These are phyloP conservation scores for Kondoa subrosea DNA, from an alignment of 768 basidiomycete species.

Conservation along the genomic window DNA sequence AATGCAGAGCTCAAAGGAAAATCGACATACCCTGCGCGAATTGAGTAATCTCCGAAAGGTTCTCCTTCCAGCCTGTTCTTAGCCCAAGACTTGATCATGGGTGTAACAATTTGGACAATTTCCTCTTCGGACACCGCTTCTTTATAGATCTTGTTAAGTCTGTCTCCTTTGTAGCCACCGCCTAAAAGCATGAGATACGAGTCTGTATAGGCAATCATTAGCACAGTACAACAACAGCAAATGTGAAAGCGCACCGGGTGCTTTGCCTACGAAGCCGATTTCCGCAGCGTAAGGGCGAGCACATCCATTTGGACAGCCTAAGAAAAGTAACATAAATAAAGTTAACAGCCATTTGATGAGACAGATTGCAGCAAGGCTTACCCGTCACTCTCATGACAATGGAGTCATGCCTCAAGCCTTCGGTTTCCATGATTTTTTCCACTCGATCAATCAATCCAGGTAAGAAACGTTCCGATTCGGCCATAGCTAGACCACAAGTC, in stretches of 20 bases:
- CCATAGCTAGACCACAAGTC: conserved; percentile 73
- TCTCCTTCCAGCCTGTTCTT: conserved; percentile 72
- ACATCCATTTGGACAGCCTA: conserved; percentile 55
- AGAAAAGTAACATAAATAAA: background rate
- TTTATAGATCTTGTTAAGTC: conserved; percentile 89
- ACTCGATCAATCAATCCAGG: conserved; percentile 85
- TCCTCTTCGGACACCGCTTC: conserved; percentile 21
- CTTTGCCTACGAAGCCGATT: conserved; percentile 52
- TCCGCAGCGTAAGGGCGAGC: conserved; percentile 88
- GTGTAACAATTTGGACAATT: conserved; percentile 55
- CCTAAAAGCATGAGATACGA: conserved; percentile 85
- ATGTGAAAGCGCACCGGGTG: background rate
- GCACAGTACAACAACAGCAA: background rate
- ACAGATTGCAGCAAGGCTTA: conserved; percentile 38
- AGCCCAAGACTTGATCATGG: conserved; percentile 91
- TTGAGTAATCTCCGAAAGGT: conserved; percentile 86
- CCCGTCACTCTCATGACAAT: conserved; percentile 99
- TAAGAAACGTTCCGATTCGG: conserved; percentile 71
- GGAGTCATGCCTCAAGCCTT: conserved; percentile 76
- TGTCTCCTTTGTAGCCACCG: conserved; percentile 83
- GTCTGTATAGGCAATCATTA: background rate
- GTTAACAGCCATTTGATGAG: background rate
- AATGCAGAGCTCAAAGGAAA: too few relatives aligned
- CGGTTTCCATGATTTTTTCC: conserved; percentile 84
- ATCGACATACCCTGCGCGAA: too few relatives aligned